Evolutionary conservation across 1,284 basidiomycete species (phyloP).

Genomic region (Leccinum brunneo-olivaceum): DNA sequence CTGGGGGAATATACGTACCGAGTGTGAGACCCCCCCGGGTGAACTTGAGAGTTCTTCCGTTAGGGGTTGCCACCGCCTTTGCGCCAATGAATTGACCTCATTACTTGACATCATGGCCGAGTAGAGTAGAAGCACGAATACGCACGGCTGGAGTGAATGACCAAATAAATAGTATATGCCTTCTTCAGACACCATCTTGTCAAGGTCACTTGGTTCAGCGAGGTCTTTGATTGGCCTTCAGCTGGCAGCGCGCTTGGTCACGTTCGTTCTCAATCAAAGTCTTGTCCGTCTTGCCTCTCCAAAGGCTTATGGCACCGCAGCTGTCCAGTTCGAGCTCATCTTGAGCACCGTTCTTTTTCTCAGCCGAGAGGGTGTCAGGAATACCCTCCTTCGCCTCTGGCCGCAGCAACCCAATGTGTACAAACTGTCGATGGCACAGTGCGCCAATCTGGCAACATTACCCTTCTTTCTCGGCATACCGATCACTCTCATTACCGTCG

Average conservation of each 20-base stretch:
- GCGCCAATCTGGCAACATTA: conserved; percentile 49
- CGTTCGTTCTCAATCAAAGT: conserved; percentile 84
- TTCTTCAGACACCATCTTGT: conserved; percentile 22
- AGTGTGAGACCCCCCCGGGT: too few species aligned
- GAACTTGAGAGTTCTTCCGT: too few species aligned
- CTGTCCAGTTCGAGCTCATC: conserved; percentile 82
- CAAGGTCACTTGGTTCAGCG: conserved; percentile 52
- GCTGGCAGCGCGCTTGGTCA: conserved; percentile 75
- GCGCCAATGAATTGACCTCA: too few species aligned
- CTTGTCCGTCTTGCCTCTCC: conserved; percentile 83
- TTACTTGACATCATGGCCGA: too few species aligned
- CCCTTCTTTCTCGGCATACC: conserved; percentile 55
- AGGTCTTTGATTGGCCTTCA: conserved; percentile 85
- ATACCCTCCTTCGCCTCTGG: conserved; percentile 60
- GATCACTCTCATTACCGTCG: conserved; percentile 40
- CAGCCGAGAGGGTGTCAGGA: conserved; percentile 85
- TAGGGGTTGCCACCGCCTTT: too few species aligned
- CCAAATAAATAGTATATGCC: too few species aligned
- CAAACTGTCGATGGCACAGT: conserved; percentile 19
- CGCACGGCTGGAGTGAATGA: too few species aligned
- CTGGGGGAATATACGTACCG: too few species aligned
- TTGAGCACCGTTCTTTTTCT: conserved; percentile 89
- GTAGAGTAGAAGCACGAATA: too few species aligned
- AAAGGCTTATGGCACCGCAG: conserved; percentile 78
- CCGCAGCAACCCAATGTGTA: conserved; percentile 19